Conservation (phyloP, 2,329 filamentous ascomycete species). For the Alternaria gaisen region DNA sequence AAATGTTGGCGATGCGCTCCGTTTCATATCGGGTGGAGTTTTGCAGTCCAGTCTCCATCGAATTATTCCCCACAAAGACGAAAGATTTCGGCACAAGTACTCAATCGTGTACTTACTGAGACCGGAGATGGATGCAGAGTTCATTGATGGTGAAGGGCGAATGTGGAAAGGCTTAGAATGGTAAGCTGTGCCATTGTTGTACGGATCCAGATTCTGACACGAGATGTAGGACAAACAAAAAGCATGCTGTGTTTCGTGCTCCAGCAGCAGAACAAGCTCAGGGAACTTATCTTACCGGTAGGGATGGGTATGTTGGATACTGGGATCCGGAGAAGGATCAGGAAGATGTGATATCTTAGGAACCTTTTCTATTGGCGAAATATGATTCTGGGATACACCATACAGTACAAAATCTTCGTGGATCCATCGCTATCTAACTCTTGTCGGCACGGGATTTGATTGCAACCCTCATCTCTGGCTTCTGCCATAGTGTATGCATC, state of each 20-base stretch:
- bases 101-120: neutral
- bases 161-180: neutral
- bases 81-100: neutral
- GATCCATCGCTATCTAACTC: neutral
- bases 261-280: neutral
- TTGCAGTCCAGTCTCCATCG: neutral
- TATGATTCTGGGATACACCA: too few species aligned
- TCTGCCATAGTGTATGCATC: constrained; percentile 4
- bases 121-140: neutral
- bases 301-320: neutral
- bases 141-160: neutral
- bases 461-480: neutral
- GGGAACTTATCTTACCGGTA: neutral
- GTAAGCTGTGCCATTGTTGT: neutral
- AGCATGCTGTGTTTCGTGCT: neutral
- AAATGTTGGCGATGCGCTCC: neutral
- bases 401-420: neutral
- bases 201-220: neutral
- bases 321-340: neutral
- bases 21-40: neutral
- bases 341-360: neutral
- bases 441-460: neutral
- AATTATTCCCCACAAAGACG: neutral
- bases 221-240: neutral
- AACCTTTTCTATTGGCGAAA: neutral